Percentiles rank a stretch among this genome's conserved stretches.
phyloP scores from a whole-genome alignment of 805 yeast species.

The Clavispora phyllophila region DNA sequence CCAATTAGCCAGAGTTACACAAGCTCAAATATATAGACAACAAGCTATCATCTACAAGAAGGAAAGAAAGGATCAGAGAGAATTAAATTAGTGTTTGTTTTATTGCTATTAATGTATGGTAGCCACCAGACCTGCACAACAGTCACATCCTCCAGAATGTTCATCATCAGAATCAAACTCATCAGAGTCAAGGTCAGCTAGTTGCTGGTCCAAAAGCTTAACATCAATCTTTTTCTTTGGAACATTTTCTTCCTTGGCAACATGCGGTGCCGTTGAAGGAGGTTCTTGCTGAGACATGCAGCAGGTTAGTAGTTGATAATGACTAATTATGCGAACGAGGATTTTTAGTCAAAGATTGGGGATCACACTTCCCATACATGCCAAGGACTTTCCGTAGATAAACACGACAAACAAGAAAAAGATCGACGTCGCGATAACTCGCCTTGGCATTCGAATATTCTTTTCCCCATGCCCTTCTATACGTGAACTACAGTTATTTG shows the following conservation, averaged over 20 bases:
- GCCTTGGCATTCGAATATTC: too few species aligned
- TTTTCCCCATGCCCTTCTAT: too few species aligned
- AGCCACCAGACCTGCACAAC: constrained; percentile 15
- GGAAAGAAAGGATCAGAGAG: too few species aligned
- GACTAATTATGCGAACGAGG: neutral
- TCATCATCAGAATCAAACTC: constrained; percentile 16
- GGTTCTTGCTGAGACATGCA: neutral
- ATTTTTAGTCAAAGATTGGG: neutral
- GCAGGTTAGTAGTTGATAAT: neutral
- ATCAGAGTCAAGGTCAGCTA: constrained; percentile 16
- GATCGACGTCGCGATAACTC: too few species aligned
- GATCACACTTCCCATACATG: neutral
- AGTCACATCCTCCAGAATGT: constrained; percentile 11
- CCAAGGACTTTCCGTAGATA: neutral
- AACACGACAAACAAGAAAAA: too few species aligned
- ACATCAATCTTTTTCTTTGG: constrained; percentile 9
- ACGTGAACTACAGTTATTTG: neutral
- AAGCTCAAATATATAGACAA: too few species aligned
- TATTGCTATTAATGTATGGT: constrained; percentile 5
- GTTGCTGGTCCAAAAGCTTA: constrained; percentile 15
- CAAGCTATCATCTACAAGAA: too few species aligned
- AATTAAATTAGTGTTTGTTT: neutral
- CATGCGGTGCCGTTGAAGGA: neutral
- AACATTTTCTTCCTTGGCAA: neutral
- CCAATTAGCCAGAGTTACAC: too few species aligned